phyloP scores from a whole-genome alignment of 495 filamentous ascomycete species.

The Tuber microsphaerosporum region DNA sequence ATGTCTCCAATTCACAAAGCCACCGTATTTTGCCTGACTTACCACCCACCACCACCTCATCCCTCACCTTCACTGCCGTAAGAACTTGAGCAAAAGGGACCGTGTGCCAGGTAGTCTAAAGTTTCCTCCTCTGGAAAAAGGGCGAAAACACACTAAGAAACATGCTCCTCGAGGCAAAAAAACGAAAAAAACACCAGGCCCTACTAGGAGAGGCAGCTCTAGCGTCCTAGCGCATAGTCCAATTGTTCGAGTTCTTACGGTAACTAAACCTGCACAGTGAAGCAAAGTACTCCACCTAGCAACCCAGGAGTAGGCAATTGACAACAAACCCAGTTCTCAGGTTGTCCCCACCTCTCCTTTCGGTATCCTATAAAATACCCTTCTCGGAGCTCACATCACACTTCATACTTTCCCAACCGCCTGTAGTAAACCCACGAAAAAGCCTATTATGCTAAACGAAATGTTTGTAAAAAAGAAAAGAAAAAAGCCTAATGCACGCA shows the following conservation, averaged over 20 bases:
- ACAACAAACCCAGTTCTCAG: not conserved
- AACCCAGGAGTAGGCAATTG: not conserved
- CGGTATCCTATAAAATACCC: not conserved
- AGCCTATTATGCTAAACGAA: not conserved
- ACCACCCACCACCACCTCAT: not conserved
- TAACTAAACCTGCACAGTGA: not conserved
- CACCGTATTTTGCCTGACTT: not conserved
- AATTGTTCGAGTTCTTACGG: too few species aligned
- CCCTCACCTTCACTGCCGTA: too few species aligned
- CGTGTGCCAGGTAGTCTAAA: too few species aligned
- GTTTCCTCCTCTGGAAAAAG: too few species aligned
- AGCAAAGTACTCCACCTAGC: not conserved
- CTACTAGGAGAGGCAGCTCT: too few species aligned
- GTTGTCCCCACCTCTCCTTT: not conserved
- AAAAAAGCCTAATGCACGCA: slow-evolving; percentile 3
- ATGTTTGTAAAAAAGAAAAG: slow-evolving; percentile 3
- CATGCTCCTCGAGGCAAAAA: too few species aligned
- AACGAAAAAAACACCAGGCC: too few species aligned
- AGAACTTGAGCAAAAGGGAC: too few species aligned
- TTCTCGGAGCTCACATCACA: slow-evolving; percentile 9
- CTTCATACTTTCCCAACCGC: not conserved
- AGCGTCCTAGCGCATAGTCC: too few species aligned
- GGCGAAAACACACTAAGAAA: too few species aligned
- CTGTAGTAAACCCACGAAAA: not conserved
- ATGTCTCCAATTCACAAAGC: not conserved